Percentiles rank a stretch among this genome's conserved stretches.
These are phyloP conservation scores for Ceratopteris richardii DNA, from an alignment of 75 land plant genomes.

Conservation along the genomic window DNA sequence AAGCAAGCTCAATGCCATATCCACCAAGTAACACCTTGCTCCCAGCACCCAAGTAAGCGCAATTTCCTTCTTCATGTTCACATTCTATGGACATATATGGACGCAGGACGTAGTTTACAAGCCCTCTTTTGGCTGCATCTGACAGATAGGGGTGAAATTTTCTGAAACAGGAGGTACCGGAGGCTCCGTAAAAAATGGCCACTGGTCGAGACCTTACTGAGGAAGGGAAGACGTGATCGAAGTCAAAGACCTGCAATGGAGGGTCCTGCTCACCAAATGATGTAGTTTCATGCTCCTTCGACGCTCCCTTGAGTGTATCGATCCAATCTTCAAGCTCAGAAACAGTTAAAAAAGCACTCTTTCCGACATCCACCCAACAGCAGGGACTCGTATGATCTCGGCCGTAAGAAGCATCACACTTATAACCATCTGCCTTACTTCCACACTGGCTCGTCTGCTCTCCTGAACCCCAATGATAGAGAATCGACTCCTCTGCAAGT, in stretches of 20 bases:
- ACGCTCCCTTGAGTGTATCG: constrained; percentile 47
- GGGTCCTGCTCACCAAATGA: neutral
- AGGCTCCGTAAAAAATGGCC: constrained; percentile 84
- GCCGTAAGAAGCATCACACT: constrained; percentile 36
- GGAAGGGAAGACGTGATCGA: constrained; percentile 69
- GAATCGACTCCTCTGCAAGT: constrained; percentile 65
- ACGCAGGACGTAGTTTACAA: constrained; percentile 67
- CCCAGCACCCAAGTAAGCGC: constrained; percentile 56
- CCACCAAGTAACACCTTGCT: constrained; percentile 69
- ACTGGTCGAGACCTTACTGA: constrained; percentile 30
- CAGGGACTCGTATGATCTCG: constrained; percentile 32
- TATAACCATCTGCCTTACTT: constrained; percentile 27
- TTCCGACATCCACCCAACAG: constrained; percentile 92
- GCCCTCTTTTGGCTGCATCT: constrained; percentile 69
- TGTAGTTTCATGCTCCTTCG: neutral
- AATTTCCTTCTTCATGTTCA: constrained; percentile 29
- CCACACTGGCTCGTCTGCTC: constrained; percentile 17
- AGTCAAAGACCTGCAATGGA: constrained; percentile 46
- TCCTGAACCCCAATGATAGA: constrained; percentile 12
- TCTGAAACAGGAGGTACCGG: constrained; percentile 73
- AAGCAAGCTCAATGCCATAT: constrained; percentile 96
- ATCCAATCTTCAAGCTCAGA: constrained; percentile 51
- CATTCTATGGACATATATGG: constrained; percentile 76
- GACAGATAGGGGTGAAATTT: constrained; percentile 47
- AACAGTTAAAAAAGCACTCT: constrained; percentile 2